Evolutionary conservation across 208 protist species (phyloP).

Genomic region (Strigomonas galati): DNA sequence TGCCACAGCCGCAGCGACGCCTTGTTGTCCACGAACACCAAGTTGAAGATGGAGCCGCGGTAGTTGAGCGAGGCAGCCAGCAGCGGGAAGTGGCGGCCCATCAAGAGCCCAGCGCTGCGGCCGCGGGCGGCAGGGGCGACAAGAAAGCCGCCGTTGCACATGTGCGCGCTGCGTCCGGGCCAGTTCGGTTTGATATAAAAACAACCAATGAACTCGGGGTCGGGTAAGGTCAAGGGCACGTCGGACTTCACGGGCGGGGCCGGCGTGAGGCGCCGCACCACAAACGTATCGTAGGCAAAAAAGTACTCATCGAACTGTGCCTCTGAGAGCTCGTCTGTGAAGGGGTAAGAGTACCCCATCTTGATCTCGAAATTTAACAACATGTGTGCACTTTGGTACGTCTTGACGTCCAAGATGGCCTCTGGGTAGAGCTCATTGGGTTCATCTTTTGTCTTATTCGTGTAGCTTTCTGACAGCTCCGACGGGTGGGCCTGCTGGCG

Average conservation of each 20-base stretch:
- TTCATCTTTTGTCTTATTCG: not conserved
- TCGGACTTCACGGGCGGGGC: not conserved
- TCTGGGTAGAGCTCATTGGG: too few relatives aligned
- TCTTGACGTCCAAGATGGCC: too few relatives aligned
- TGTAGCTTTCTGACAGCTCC: too few relatives aligned
- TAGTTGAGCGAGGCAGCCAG: slow-evolving; percentile 18
- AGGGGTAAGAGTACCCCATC: slow-evolving; percentile 19
- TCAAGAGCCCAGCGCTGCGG: slow-evolving; percentile 10
- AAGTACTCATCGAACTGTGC: slow-evolving; percentile 20
- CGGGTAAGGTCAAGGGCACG: slow-evolving; percentile 2
- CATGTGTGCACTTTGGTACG: not conserved
- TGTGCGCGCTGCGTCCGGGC: slow-evolving; percentile 20
- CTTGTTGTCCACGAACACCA: slow-evolving; percentile 22
- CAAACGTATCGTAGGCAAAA: slow-evolving; percentile 20
- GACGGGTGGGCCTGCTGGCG: too few relatives aligned
- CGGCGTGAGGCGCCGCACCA: not conserved
- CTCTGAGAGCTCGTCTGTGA: slow-evolving; percentile 10
- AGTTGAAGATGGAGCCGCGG: slow-evolving; percentile 21
- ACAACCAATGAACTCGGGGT: slow-evolving; percentile 10
- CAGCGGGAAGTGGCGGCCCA: slow-evolving; percentile 13
- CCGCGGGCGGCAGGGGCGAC: slow-evolving; percentile 8
- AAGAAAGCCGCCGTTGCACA: slow-evolving; percentile 29
- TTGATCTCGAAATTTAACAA: slow-evolving; percentile 21
- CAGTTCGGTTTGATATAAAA: slow-evolving; percentile 33
- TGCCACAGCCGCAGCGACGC: slow-evolving; percentile 16